Conservation (phyloP, 1,139 yeast species). For the Hemisphaericaspora xylofermentans region DNA sequence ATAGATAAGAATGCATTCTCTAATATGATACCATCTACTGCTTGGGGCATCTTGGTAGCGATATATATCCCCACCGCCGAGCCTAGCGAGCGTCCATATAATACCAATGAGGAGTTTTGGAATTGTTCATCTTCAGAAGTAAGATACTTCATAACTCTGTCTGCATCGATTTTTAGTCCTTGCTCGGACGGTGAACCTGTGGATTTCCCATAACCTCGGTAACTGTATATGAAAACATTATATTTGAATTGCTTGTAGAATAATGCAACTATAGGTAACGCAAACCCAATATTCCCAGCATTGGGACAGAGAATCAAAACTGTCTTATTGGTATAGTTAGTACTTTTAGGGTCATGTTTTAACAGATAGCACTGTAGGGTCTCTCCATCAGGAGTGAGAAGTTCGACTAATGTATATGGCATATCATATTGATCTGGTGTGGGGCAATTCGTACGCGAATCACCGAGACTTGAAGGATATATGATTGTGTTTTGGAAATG, state of each 20-base stretch:
- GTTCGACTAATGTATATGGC: constrained; percentile 61
- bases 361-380: constrained; percentile 43
- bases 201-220: constrained; percentile 89
- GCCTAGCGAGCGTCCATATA: constrained; percentile 90
- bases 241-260: constrained; percentile 65
- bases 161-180: constrained; percentile 84
- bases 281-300: constrained; percentile 96
- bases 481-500: constrained; percentile 67
- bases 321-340: constrained; percentile 59
- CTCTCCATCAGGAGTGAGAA: constrained; percentile 70
- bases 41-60: constrained; percentile 53
- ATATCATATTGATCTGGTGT: constrained; percentile 74
- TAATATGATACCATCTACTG: constrained; percentile 63
- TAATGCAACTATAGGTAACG: constrained; percentile 75
- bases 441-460: constrained; percentile 72
- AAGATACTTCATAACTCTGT: constrained; percentile 64
- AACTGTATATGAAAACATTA: constrained; percentile 84
- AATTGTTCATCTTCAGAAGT: constrained; percentile 51
- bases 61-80: constrained; percentile 92
- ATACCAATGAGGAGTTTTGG: constrained; percentile 52
- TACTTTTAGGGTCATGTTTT: constrained; percentile 45
- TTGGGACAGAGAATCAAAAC: constrained; percentile 82
- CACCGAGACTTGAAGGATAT: constrained; percentile 81
- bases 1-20: constrained; percentile 87
- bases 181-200: constrained; percentile 74